Evolutionary conservation across 2,329 filamentous ascomycete genomes (phyloP), one percentile per base, ranked within the genome.

Genomic region (Fusarium nygamai): DNA sequence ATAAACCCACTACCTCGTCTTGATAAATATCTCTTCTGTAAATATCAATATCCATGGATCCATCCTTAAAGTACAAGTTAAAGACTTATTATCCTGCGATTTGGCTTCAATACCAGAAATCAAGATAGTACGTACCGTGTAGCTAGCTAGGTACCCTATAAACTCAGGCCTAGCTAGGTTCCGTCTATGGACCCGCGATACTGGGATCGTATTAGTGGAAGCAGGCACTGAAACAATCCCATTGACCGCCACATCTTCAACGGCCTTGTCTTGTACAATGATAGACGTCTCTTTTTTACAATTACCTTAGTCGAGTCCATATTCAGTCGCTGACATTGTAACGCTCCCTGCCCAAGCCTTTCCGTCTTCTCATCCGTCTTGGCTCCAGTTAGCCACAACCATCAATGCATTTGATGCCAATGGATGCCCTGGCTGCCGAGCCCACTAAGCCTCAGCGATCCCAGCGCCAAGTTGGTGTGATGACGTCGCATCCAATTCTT

Each of bases 401-500:
- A 43, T 46, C 43, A n/a, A 24, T 24, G n/a, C 24, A 31, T 19
- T 38, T 19, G 17, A 44, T 44, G 14, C 9, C 22, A 43, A 38
- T 19, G 17, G 17, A 19, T 46, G 39, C 39, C 31, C 38, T 58
- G 19, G 31, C 48, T 48, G 64, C 64, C 44, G 41, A 67, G 59
- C 31, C 50, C 57, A 44, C 67, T 68, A 71, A 74, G 58, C 71
- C 71, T 68, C 54, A 60, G 60, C 53, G 38, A 72, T 39, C 72
- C 71, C 29, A 29, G 68, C 39, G 44, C 38, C 29, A 46, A 46
- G 38, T 66, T 58, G 71, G 54, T 74, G 63, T 74, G 67, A 68
- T 75, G 72, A 75, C 72, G 72, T 74, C 64, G 72, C 54, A 74
- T 29, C 46, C 46, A 47, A 47, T 62, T 54, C 48, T 53, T 51